Evolutionary conservation across 2,329 filamentous ascomycete species (phyloP), one percentile per base, ranked within the genome.

Genomic region (Metarhizium robertsii): DNA sequence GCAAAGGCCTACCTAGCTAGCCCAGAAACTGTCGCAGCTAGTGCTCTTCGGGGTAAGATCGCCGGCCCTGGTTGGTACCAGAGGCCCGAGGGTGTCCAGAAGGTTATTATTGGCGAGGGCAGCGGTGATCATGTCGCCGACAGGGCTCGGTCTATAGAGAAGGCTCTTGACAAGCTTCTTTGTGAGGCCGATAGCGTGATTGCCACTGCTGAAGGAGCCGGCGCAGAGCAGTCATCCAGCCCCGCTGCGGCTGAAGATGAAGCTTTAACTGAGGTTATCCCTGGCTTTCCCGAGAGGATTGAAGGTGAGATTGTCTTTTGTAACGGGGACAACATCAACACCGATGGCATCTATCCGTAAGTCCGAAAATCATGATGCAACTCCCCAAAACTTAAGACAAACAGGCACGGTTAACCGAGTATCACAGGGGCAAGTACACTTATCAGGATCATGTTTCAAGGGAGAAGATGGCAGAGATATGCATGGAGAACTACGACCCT

Each of bases 401-500:
- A 67, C 91, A 90, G 25, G 25, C 69, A 96, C 92, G 0, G 14
- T 42, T 42, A 42, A 42, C 40, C 14, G 40, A n/a, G 16, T 16
- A 16, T 42, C 6, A 16, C 14, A 42, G 40, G 40, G 40, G 40
- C 11, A 42, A n/a, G 14, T 34, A 34, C 32, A 42, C 40, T 5
- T 97, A 97, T 71, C 90, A 95, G 67, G 92, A 97, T 66, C 80
- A 88, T 63, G 78, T 97, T 1, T 74, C 87, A 0, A 75, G 73
- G 0, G 86, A 90, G 58, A 83, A 83, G 56, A 96, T 97, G 92
- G 90, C 90, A 0, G 76, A 88, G 61, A 91, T 92, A 0, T 92
- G 88, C 71, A 96, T 97, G 91, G 81, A 87, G 68, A 97, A 97
- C 77, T 97, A 96, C 73, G 92, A 97, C 67, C 73, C 79, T 0